Conservation (phyloP, 2,329 filamentous ascomycete genomes). For the Aspergillus texensis region DNA sequence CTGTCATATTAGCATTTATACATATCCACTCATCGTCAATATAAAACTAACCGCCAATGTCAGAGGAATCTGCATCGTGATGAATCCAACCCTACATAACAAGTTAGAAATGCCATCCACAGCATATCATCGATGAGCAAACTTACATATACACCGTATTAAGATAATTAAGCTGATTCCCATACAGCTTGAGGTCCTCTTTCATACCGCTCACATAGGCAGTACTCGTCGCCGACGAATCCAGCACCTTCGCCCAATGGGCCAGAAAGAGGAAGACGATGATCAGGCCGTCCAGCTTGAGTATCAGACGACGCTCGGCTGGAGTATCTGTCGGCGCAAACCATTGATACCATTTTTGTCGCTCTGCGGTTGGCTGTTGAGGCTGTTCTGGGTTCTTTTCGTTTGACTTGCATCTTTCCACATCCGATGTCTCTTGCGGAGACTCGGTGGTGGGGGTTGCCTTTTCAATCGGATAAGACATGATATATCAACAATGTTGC, state of each 20-base stretch:
- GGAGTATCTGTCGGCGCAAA: constrained; percentile 6
- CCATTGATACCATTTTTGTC: constrained; percentile 9
- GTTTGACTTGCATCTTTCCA: not conserved
- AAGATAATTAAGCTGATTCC: constrained; percentile 27
- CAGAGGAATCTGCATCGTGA: constrained; percentile 7
- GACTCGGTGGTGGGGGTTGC: not conserved
- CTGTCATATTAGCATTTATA: not conserved
- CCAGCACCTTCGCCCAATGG: constrained; percentile 8
- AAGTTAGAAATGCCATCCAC: not conserved
- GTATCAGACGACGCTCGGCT: constrained; percentile 1
- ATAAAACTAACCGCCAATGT: not conserved
- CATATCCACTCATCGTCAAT: not conserved
- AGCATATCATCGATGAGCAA: no score
- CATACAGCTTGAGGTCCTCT: constrained; percentile 24
- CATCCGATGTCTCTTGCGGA: not conserved
- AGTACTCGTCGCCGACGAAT: constrained; percentile 23
- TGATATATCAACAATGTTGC: not conserved
- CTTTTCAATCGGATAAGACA: not conserved
- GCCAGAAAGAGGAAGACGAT: constrained; percentile 8
- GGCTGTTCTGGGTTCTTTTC: not conserved
- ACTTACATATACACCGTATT: constrained; percentile 16
- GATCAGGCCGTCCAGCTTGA: constrained; percentile 6
- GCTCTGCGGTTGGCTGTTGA: not conserved
- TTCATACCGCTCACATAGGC: constrained; percentile 29
- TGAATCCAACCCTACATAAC: constrained; percentile 2